Evolutionary conservation across 2,329 filamentous ascomycete genomes (phyloP), one percentile per base, ranked within the genome.

Genomic region (Apiospora hydei): DNA sequence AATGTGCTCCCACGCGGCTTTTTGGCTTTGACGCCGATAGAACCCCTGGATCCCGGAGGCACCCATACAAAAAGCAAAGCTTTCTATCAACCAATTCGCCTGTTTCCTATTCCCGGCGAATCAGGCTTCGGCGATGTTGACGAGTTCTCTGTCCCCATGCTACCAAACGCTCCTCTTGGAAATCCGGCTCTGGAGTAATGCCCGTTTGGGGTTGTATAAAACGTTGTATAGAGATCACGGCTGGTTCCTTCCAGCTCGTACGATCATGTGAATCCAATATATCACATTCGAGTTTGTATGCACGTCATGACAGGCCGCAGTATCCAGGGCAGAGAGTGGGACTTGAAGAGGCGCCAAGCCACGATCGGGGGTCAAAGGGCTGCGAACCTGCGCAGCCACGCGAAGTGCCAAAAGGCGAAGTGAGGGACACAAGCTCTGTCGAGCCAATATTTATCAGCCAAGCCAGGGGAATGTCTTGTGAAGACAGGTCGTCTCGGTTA

Each of bases 401-500:
- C 26, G 51, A 34, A 34, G 51, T 57, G 51, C 26, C 26, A 57
- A 26, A 34, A 34, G 6, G 26, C 51, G 24, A 24, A 34, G 51
- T 14, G 18, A 57, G 51, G 11, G 10, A 8, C 53, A 38, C 18
- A n/a, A 38, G 30, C 30, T 18, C 53, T 61, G 53, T 8, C 53
- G 21, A 38, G 14, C 53, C 30, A 21, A 14, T 30, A 61, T n/a
- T 21, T 16, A 21, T 30, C 53, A 61, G 30, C 30, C 4, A 21
- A 30, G 16, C 18, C 16, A 38, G 8, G 7, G 7, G 6, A 61
- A 38, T 38, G 16, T 21, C 26, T 61, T 61, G 53, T 38, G 26
- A 61, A 61, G 53, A 38, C 30, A 38, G 3, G 53, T 38, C 16
- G 53, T 61, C 53, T 61, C 53, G 30, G 53, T 61, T 61, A 61